Conservation (phyloP, 345 rosid species). For the Leavenworthia alabamica region DNA sequence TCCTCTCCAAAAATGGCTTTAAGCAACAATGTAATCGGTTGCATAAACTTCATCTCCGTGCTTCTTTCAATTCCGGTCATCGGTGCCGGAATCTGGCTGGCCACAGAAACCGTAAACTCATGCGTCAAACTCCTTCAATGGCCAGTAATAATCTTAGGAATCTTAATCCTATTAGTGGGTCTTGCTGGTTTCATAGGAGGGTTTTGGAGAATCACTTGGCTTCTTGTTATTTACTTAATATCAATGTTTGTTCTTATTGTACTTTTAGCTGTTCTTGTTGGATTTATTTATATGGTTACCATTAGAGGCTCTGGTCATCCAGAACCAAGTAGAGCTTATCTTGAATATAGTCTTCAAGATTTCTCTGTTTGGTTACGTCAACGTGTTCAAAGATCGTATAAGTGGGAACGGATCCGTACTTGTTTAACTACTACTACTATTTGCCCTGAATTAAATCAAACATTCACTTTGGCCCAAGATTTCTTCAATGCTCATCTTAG, state of each 20-base stretch:
- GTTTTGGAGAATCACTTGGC: slow-evolving; percentile 80
- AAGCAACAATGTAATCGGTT: slow-evolving; percentile 75
- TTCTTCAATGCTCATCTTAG: slow-evolving; percentile 74
- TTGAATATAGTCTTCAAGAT: slow-evolving; percentile 73
- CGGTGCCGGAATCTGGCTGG: slow-evolving; percentile 87
- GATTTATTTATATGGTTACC: slow-evolving; percentile 74
- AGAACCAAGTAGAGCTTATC: slow-evolving; percentile 66
- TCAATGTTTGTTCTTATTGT: slow-evolving; percentile 72
- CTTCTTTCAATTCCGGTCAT: slow-evolving; percentile 81
- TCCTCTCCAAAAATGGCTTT: slow-evolving; percentile 48
- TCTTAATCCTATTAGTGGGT: slow-evolving; percentile 58
- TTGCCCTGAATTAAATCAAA: slow-evolving; percentile 79
- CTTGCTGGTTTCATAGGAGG: slow-evolving; percentile 77
- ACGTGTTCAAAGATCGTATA: slow-evolving; percentile 57
- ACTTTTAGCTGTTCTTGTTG: slow-evolving; percentile 54
- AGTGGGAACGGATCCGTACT: slow-evolving; percentile 71
- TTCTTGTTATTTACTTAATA: slow-evolving; percentile 60
- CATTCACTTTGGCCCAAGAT: slow-evolving; percentile 66
- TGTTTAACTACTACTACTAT: slow-evolving; percentile 59
- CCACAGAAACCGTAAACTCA: slow-evolving; percentile 63
- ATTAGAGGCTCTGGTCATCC: slow-evolving; percentile 70
- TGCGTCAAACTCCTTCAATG: slow-evolving; percentile 83
- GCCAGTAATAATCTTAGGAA: slow-evolving; percentile 82
- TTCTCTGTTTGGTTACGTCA: slow-evolving; percentile 70
- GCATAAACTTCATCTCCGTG: slow-evolving; percentile 77